These are phyloP conservation scores for Sclerospora graminicola DNA, from an alignment of 352 stramenopile genomes.

Conservation along the genomic window DNA sequence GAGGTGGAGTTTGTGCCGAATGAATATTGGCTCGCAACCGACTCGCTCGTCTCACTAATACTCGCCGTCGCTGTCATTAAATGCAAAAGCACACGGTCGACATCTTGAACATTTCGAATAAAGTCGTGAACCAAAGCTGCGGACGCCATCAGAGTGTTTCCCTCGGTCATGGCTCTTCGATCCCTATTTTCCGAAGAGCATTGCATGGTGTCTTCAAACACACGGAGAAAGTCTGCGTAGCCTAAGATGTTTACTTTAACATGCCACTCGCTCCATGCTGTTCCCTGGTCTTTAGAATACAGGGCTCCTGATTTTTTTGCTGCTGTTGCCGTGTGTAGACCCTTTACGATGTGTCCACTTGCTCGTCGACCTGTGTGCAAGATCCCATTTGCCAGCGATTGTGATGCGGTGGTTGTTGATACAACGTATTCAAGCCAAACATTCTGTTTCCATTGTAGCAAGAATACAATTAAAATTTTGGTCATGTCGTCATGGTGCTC, in stretches of 20 bases:
- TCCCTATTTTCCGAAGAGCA: conserved; percentile 5
- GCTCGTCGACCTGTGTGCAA: conserved; percentile 9
- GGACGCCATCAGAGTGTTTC: conserved; percentile 16
- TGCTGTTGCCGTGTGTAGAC: conserved; percentile 8
- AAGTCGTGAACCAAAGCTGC: conserved; percentile 65
- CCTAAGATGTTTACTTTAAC: conserved; percentile 82
- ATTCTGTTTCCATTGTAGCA: conserved; percentile 84
- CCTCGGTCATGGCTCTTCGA: conserved; percentile 1
- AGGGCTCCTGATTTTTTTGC: conserved; percentile 18
- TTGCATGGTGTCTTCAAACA: conserved; percentile 62
- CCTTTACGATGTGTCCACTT: conserved; percentile 19
- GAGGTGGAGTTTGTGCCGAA: conserved; percentile 40
- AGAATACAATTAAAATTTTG: conserved; percentile 73
- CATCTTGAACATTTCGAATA: conserved; percentile 78
- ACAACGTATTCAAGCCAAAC: conserved; percentile 86
- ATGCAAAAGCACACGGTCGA: conserved; percentile 76
- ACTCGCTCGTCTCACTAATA: conserved; percentile 28
- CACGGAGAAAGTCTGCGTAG: conserved; percentile 68
- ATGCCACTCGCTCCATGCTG: conserved; percentile 68
- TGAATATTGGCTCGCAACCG: conserved; percentile 55
- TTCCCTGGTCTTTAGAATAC: conserved; percentile 31
- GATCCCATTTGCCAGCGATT: background rate
- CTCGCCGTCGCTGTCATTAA: conserved; percentile 65
- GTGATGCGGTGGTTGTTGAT: conserved; percentile 34
- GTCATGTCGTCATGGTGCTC: conserved; percentile 22